A percentile compares a stretch with the other conserved stretches of the same genome.
phyloP scores from a whole-genome alignment of 2,329 filamentous ascomycete genomes.

The Ophiostoma australiae region DNA sequence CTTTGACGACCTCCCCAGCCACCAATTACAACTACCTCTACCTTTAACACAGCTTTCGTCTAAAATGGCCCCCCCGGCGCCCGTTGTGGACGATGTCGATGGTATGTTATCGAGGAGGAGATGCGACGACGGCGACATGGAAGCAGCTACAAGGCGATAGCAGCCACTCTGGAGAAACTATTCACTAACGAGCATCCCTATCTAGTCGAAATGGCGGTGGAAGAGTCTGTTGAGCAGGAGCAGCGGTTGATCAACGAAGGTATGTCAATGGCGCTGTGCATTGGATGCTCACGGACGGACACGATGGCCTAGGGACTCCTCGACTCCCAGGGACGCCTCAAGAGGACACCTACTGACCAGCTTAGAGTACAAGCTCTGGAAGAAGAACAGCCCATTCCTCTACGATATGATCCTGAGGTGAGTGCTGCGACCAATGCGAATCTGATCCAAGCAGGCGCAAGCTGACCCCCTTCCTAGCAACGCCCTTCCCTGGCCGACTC shows the following conservation, averaged over 20 bases:
- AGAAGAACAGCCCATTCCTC: slow-evolving; percentile 97
- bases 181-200: neutral
- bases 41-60: neutral
- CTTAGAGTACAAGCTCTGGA: slow-evolving; percentile 98
- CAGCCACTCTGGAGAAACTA: neutral
- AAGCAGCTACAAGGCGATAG: neutral
- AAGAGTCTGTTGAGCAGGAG: slow-evolving; percentile 54
- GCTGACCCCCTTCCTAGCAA: slow-evolving; percentile 49
- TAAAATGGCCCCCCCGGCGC: slow-evolving; percentile 43
- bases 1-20: neutral
- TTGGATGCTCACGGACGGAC: neutral
- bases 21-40: neutral
- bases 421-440: slow-evolving; percentile 4
- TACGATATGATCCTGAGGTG: slow-evolving; percentile 94
- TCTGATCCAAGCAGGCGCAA: neutral
- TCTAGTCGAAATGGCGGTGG: slow-evolving; percentile 33
- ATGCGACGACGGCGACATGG: neutral
- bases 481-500: slow-evolving; percentile 92
- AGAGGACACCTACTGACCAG: neutral
- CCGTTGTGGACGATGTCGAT: slow-evolving; percentile 48
- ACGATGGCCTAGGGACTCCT: neutral
- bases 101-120: slow-evolving; percentile 33
- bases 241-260: slow-evolving; percentile 94
- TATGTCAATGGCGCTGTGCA: slow-evolving; percentile 33
- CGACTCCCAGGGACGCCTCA: neutral